These are phyloP conservation scores for Cladosporium sp. DNA, from an alignment of 2,329 filamentous ascomycete species.

Conservation along the genomic window DNA sequence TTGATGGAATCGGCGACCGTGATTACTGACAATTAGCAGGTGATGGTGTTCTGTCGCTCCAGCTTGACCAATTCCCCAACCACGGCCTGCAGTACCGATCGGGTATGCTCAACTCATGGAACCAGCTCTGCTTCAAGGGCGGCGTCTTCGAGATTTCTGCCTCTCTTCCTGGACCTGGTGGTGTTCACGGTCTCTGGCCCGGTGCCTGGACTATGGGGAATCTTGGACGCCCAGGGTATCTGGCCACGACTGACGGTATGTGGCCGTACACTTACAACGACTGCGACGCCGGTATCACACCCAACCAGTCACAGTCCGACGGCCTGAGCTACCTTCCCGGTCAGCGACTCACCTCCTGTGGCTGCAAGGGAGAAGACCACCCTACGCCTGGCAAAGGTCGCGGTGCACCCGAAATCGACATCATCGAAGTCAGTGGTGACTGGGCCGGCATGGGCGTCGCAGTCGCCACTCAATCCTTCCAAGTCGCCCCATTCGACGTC, in stretches of 20 bases:
- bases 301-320: constrained; percentile 63
- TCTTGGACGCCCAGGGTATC: constrained; percentile 61
- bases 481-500: constrained; percentile 64
- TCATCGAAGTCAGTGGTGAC: constrained; percentile 59
- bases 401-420: constrained; percentile 66
- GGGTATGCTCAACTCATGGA: constrained; percentile 71
- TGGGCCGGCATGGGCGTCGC: constrained; percentile 43
- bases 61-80: constrained; percentile 59
- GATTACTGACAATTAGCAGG: constrained; percentile 30
- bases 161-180: constrained; percentile 60
- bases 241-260: constrained; percentile 63
- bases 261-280: constrained; percentile 71
- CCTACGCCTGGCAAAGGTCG: constrained; percentile 59
- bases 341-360: constrained; percentile 64
- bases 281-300: constrained; percentile 65
- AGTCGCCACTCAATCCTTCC: constrained; percentile 57
- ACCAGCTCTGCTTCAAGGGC: constrained; percentile 66
- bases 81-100: constrained; percentile 62
- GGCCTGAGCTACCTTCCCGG: constrained; percentile 62
- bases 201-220: constrained; percentile 74
- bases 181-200: constrained; percentile 65
- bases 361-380: constrained; percentile 58
- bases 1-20: not conserved
- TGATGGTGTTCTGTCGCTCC: constrained; percentile 57
- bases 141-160: constrained; percentile 64